These are phyloP conservation scores for Debaryomyces subglobosus DNA, from an alignment of 1,139 yeast genomes.

Conservation along the genomic window DNA sequence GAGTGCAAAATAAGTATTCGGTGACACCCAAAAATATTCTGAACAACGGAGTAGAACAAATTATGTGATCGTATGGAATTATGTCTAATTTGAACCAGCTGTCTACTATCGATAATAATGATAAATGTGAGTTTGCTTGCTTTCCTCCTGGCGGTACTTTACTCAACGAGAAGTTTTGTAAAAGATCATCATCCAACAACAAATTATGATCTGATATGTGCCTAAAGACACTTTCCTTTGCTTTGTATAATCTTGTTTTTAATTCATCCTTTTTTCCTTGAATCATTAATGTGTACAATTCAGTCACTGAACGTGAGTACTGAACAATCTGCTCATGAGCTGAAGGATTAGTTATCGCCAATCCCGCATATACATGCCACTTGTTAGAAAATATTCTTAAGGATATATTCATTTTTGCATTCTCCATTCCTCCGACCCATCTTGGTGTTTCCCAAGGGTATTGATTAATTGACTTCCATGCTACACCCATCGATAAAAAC, in stretches of 20 bases:
- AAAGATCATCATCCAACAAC: constrained; percentile 74
- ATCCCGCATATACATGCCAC: constrained; percentile 98
- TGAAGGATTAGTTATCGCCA: constrained; percentile 92
- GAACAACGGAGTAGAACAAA: constrained; percentile 91
- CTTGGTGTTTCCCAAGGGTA: constrained; percentile 91
- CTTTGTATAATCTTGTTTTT: constrained; percentile 58
- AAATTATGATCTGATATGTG: constrained; percentile 56
- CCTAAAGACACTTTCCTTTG: constrained; percentile 77
- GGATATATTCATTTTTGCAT: constrained; percentile 92
- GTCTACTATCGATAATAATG: constrained; percentile 88
- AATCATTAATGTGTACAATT: constrained; percentile 80
- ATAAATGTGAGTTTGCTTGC: constrained; percentile 86
- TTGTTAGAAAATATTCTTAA: constrained; percentile 87
- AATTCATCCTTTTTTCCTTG: constrained; percentile 66
- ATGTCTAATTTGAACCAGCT: constrained; percentile 87
- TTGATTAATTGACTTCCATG: constrained; percentile 82
- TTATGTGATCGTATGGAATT: constrained; percentile 93
- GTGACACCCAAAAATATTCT: constrained; percentile 93
- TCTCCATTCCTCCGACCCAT: constrained; percentile 94
- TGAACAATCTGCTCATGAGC: constrained; percentile 92
- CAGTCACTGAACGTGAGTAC: constrained; percentile 83
- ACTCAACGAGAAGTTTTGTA: constrained; percentile 78
- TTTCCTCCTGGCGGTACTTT: constrained; percentile 72
- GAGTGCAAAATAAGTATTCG: constrained; percentile 86
- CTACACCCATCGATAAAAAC: constrained; percentile 93